Conservation (phyloP, 164 flowering plant genomes). For the Vitis riparia region DNA sequence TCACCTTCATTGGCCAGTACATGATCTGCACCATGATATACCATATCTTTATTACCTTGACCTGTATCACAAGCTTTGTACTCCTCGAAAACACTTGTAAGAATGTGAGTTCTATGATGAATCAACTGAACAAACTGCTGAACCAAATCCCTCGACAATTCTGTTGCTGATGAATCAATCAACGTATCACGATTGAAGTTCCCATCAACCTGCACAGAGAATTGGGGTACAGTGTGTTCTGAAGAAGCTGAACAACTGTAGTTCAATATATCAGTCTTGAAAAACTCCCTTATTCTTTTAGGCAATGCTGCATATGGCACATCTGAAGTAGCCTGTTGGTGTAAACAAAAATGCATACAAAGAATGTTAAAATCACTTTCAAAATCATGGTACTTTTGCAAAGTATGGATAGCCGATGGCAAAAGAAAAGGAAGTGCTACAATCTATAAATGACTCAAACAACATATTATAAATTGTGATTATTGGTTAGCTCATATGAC, state of each 20-base stretch:
- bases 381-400: too few species aligned
- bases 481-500: too few species aligned
- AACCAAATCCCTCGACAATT: constrained; percentile 55
- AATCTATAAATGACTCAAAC: too few species aligned
- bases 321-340: constrained; percentile 85
- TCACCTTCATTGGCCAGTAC: constrained; percentile 19
- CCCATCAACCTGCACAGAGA: constrained; percentile 56
- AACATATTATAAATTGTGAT: too few species aligned
- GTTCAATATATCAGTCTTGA: constrained; percentile 37
- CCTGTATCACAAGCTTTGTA: constrained; percentile 15
- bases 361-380: too few species aligned
- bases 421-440: too few species aligned
- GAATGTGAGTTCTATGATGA: constrained; percentile 53
- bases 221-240: constrained; percentile 51
- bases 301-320: constrained; percentile 60
- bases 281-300: constrained; percentile 56
- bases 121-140: constrained; percentile 63
- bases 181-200: constrained; percentile 53
- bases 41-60: constrained; percentile 17
- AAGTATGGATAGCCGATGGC: too few species aligned
- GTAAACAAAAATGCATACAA: constrained; percentile 8
- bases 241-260: constrained; percentile 18
- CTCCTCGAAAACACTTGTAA: constrained; percentile 9
- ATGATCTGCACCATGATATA: constrained; percentile 9
- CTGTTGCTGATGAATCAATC: constrained; percentile 52